These are phyloP conservation scores for Luzula sylvatica DNA, from an alignment of 176 grass and related monocot genomes.

Conservation along the genomic window DNA sequence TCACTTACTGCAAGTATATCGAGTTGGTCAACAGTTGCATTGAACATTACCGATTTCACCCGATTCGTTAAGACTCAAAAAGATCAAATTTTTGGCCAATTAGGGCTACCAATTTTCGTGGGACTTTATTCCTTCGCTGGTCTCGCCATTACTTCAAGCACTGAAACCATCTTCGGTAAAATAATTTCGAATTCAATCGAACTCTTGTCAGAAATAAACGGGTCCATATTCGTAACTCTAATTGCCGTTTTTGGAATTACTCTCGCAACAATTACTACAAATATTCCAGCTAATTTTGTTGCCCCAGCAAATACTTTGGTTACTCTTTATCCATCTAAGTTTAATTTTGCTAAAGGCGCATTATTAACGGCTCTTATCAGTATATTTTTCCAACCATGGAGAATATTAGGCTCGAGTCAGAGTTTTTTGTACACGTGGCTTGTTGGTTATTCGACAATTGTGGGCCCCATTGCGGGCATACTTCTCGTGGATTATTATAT, in stretches of 20 bases:
- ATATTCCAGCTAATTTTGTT: slow-evolving; percentile 39
- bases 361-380: slow-evolving; percentile 10
- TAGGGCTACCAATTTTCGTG: slow-evolving; percentile 26
- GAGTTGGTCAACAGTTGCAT: slow-evolving; percentile 13
- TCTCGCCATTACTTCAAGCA: slow-evolving; percentile 35
- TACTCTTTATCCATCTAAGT: slow-evolving; percentile 26
- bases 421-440: slow-evolving; percentile 39
- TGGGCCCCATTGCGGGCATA: slow-evolving; percentile 30
- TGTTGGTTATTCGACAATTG: slow-evolving; percentile 24
- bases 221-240: background rate
- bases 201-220: slow-evolving; percentile 22
- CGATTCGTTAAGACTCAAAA: slow-evolving; percentile 20
- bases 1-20: slow-evolving; percentile 31
- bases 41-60: slow-evolving; percentile 39
- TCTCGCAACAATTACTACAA: slow-evolving; percentile 31
- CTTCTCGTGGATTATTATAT: slow-evolving; percentile 28
- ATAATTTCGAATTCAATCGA: slow-evolving; percentile 31
- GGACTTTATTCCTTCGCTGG: slow-evolving; percentile 22
- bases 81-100: slow-evolving; percentile 29
- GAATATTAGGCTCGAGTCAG: slow-evolving; percentile 26
- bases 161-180: slow-evolving; percentile 25
- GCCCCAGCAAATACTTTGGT: slow-evolving; percentile 30
- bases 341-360: slow-evolving; percentile 26
- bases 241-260: slow-evolving; percentile 25
- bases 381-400: slow-evolving; percentile 35